Conservation (phyloP, 805 yeast species). For the Metschnikowia noctiluminum region DNA sequence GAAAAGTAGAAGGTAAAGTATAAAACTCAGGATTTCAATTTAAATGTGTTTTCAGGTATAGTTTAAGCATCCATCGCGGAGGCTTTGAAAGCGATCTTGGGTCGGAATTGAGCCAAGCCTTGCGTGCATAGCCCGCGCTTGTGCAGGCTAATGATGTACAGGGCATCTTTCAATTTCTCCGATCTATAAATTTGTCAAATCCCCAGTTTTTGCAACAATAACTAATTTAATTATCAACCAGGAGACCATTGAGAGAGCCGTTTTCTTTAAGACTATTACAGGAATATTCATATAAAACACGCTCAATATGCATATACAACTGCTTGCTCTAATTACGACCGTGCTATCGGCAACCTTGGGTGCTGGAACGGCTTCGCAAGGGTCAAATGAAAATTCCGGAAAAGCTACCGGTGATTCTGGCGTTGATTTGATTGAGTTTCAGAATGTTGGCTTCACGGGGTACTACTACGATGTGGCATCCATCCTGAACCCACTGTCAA, state of each 20-base stretch:
- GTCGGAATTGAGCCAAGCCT: constrained; percentile 1
- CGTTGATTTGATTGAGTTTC: constrained; percentile 43
- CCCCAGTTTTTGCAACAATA: neutral
- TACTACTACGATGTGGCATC: constrained; percentile 45
- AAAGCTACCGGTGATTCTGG: neutral
- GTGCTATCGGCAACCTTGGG: constrained; percentile 5
- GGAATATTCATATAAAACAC: neutral
- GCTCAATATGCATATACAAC: neutral
- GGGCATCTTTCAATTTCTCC: neutral
- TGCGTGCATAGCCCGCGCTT: constrained; percentile 5
- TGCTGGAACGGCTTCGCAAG: constrained; percentile 1
- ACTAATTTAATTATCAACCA: too few relatives aligned
- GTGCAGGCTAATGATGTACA: neutral
- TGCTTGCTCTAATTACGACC: constrained; percentile 2
- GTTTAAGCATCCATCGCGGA: too few relatives aligned
- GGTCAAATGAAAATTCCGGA: neutral
- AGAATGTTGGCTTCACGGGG: constrained; percentile 56
- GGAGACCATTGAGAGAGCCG: neutral
- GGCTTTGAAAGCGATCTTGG: too few relatives aligned
- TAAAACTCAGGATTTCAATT: too few relatives aligned
- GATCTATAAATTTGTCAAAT: constrained; percentile 2
- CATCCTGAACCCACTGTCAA: constrained; percentile 39
- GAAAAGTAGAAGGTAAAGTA: too few relatives aligned
- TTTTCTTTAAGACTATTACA: neutral
- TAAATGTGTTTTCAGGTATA: too few relatives aligned